Percentiles rank a stretch among this genome's conserved stretches.
Evolutionary conservation across 2,329 filamentous ascomycete genomes (phyloP).

Genomic region (Xylaria sp.): DNA sequence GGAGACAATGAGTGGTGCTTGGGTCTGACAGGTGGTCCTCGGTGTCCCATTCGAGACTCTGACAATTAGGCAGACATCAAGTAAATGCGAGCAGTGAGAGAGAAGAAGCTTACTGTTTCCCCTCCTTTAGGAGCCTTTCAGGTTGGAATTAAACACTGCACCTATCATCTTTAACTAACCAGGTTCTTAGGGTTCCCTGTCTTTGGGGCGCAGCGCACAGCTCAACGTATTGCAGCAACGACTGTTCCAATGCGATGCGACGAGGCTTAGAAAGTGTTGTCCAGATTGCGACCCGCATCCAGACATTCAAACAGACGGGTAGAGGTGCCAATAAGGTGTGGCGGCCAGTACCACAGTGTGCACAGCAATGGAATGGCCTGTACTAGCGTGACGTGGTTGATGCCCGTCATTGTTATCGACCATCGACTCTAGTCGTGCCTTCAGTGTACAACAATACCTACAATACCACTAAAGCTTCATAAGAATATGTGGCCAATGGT

Average conservation of each 20-base stretch:
- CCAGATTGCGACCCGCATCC: background rate
- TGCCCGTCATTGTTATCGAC: background rate
- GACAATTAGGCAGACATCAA: conserved; percentile 10
- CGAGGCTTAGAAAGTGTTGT: background rate
- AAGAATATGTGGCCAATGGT: background rate
- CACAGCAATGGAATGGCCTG: background rate
- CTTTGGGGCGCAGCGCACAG: background rate
- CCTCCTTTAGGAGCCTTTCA: background rate
- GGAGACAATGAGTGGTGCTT: background rate
- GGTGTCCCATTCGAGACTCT: background rate
- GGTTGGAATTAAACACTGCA: conserved; percentile 4
- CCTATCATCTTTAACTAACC: conserved; percentile 4
- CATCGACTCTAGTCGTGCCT: background rate
- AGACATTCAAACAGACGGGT: background rate
- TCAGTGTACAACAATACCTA: background rate
- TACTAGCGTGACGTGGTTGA: background rate
- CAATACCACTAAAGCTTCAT: background rate
- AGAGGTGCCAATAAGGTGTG: conserved; percentile 13
- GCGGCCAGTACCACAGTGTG: background rate
- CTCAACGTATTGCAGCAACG: background rate
- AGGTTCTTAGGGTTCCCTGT: background rate
- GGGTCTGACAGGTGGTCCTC: background rate
- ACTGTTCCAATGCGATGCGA: background rate
- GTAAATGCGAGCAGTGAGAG: background rate
- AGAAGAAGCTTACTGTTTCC: conserved; percentile 21